These are phyloP conservation scores for Saccharum spontaneum DNA, from an alignment of 176 grass and related monocot species.

Conservation along the genomic window DNA sequence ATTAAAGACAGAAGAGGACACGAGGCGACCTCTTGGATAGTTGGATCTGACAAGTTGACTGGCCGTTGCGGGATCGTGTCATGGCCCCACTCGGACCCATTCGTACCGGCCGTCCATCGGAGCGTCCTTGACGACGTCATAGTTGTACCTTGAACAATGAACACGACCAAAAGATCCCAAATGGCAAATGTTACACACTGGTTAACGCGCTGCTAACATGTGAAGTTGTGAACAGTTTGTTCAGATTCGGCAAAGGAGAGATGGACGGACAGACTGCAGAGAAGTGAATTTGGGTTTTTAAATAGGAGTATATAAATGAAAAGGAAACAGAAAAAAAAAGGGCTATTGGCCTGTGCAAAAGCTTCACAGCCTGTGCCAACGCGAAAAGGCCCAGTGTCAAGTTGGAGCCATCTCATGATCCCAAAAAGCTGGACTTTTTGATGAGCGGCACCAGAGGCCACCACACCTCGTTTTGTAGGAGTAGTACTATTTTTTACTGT, in stretches of 20 bases:
- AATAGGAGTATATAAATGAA: neutral
- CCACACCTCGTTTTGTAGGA: neutral
- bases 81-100: conserved; percentile 44
- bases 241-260: neutral
- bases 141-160: conserved; percentile 55
- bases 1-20: conserved; percentile 10
- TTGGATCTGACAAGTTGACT: conserved; percentile 34
- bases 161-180: conserved; percentile 36
- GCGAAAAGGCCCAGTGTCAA: neutral
- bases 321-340: no score
- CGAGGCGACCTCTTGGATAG: neutral
- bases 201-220: neutral
- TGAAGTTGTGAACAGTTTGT: neutral
- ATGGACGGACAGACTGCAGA: neutral
- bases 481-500: conserved; percentile 19
- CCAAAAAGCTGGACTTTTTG: no score
- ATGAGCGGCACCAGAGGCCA: no score
- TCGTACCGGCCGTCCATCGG: conserved; percentile 52
- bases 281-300: neutral
- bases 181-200: conserved; percentile 30
- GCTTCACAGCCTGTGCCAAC: conserved; percentile 11
- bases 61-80: conserved; percentile 24
- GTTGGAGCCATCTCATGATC: neutral
- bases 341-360: neutral
- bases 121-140: conserved; percentile 54